Conservation (phyloP, 768 basidiomycete species). For the Lactarius pseudohatsudake region DNA sequence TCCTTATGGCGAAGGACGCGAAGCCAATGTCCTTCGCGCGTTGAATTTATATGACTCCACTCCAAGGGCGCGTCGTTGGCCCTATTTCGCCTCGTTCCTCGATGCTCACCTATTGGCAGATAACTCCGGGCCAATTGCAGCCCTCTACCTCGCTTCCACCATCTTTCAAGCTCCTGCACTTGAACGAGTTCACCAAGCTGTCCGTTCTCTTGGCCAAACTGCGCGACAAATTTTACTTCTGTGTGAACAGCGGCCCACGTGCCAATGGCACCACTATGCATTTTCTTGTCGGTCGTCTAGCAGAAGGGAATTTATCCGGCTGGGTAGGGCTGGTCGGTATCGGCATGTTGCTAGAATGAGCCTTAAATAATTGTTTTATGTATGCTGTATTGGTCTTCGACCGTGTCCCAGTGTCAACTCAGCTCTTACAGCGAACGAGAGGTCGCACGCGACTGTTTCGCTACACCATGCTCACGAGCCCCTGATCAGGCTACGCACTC, state of each 20-base stretch:
- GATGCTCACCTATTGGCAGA: conserved; percentile 19
- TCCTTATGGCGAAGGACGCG: conserved; percentile 37
- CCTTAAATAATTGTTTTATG: neutral
- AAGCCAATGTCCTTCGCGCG: conserved; percentile 36
- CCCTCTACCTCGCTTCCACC: conserved; percentile 24
- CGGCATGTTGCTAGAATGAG: conserved; percentile 18
- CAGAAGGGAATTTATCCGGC: conserved; percentile 23
- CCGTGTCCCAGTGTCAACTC: neutral
- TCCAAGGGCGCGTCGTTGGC: conserved; percentile 23
- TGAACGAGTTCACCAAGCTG: conserved; percentile 23
- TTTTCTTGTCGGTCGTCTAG: conserved; percentile 27
- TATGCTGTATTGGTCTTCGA: neutral
- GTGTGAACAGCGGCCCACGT: neutral
- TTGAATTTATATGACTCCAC: conserved; percentile 30
- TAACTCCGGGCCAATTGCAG: conserved; percentile 22
- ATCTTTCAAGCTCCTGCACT: conserved; percentile 16
- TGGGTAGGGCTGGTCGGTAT: conserved; percentile 28
- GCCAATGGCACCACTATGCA: conserved; percentile 15
- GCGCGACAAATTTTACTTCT: conserved; percentile 24
- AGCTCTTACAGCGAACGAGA: neutral
- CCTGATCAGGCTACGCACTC: neutral
- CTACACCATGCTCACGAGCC: neutral
- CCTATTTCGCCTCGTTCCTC: neutral
- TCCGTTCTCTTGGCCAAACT: conserved; percentile 27
- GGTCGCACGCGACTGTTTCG: neutral